Evolutionary conservation across 225 moss, liverwort and hornwort genomes (phyloP).

Genomic region (Anthoceros angustus): DNA sequence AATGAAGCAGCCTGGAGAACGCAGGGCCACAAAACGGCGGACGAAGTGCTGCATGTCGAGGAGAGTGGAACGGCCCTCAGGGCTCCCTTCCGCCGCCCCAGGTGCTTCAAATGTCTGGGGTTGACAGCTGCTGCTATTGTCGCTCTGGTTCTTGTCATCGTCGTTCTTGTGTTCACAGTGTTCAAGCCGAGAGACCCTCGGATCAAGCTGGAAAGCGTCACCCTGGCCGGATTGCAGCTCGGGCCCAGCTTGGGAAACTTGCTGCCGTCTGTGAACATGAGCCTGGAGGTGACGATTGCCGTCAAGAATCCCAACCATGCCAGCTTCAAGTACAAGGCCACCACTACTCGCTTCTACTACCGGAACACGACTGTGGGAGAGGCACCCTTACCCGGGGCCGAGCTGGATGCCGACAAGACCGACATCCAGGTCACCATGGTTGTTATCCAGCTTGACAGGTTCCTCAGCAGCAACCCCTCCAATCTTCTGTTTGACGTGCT

Average conservation of each 20-base stretch:
- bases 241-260: background rate
- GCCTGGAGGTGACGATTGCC: slow-evolving; percentile 8
- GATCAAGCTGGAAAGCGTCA: slow-evolving; percentile 16
- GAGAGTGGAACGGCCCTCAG: background rate
- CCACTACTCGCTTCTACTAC: slow-evolving; percentile 18
- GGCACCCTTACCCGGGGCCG: slow-evolving; percentile 11
- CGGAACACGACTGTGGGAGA: slow-evolving; percentile 11
- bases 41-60: background rate
- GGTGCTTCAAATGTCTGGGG: slow-evolving; percentile 17
- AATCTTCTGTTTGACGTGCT: background rate
- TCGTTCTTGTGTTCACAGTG: slow-evolving; percentile 25
- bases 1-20: too few species aligned
- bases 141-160: slow-evolving; percentile 12
- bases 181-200: slow-evolving; percentile 24
- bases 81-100: background rate
- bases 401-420: slow-evolving; percentile 13
- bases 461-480: background rate
- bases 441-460: background rate
- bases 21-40: background rate
- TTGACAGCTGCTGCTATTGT: slow-evolving; percentile 11
- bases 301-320: slow-evolving; percentile 35
- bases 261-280: slow-evolving; percentile 9
- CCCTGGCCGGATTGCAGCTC: slow-evolving; percentile 9
- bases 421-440: background rate
- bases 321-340: slow-evolving; percentile 15